Evolutionary conservation across 768 basidiomycete species (phyloP).

Genomic region (Collybiopsis luxurians): DNA sequence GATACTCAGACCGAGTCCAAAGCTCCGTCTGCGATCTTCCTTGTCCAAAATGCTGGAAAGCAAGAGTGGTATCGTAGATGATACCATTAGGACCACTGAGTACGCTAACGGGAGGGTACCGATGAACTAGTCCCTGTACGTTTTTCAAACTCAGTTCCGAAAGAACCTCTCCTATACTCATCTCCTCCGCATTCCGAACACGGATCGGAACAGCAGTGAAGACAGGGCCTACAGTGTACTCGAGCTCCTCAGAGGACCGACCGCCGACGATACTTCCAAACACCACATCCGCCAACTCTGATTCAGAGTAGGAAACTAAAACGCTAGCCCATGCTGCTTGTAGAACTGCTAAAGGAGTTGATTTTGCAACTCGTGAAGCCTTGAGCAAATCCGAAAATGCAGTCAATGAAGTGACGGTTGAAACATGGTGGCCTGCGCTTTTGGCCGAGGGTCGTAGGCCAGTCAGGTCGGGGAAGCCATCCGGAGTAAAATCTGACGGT

Average conservation of each 20-base stretch:
- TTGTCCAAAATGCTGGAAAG: slow-evolving; percentile 5
- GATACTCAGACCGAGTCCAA: slow-evolving; percentile 6
- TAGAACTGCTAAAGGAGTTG: slow-evolving; percentile 1
- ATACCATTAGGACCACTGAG: slow-evolving; percentile 5
- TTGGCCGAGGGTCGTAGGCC: slow-evolving; percentile 7
- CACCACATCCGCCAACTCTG: slow-evolving; percentile 6
- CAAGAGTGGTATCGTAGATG: slow-evolving; percentile 8
- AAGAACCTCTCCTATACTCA: not conserved
- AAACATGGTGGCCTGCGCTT: slow-evolving; percentile 3
- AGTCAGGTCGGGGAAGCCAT: slow-evolving; percentile 6
- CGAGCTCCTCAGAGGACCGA: slow-evolving; percentile 1
- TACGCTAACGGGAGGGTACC: slow-evolving; percentile 6
- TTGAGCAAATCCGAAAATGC: not conserved
- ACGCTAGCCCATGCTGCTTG: slow-evolving; percentile 7
- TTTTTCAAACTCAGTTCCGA: not conserved
- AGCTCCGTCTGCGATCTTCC: slow-evolving; percentile 6
- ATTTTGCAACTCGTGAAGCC: not conserved
- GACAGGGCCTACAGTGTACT: slow-evolving; percentile 7
- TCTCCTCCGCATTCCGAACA: not conserved
- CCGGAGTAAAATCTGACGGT: slow-evolving; percentile 8
- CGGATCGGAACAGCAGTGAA: slow-evolving; percentile 6
- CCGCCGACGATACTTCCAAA: slow-evolving; percentile 8
- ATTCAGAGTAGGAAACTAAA: slow-evolving; percentile 7
- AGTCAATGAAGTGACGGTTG: slow-evolving; percentile 1
- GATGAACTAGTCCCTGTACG: not conserved